phyloP scores from a whole-genome alignment of 805 yeast genomes.

The Barnettozyma populi region DNA sequence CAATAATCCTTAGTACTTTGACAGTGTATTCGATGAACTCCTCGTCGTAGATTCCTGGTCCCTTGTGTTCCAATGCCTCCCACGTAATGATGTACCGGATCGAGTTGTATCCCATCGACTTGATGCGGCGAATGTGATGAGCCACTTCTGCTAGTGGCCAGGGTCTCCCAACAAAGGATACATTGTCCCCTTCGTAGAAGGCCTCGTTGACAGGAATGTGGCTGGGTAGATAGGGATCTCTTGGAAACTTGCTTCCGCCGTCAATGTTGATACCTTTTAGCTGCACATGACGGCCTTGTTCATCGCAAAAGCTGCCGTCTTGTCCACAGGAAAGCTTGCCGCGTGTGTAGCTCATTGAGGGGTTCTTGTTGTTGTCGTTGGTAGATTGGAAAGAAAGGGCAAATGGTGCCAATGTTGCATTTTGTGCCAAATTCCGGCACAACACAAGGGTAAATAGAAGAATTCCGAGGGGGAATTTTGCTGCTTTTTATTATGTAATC shows the following conservation, averaged over 20 bases:
- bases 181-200: conserved; percentile 66
- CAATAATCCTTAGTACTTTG: conserved; percentile 51
- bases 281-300: conserved; percentile 51
- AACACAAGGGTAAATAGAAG: too few relatives aligned
- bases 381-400: not conserved
- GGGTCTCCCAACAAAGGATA: conserved; percentile 81
- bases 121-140: conserved; percentile 62
- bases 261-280: conserved; percentile 82
- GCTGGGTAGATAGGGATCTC: conserved; percentile 41
- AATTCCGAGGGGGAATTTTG: too few relatives aligned
- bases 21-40: conserved; percentile 69
- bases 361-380: not conserved
- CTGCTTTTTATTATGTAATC: too few relatives aligned
- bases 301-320: conserved; percentile 54
- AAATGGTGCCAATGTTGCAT: not conserved
- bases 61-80: conserved; percentile 89
- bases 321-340: conserved; percentile 32
- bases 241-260: conserved; percentile 67
- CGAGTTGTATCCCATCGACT: conserved; percentile 76
- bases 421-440: too few relatives aligned
- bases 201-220: conserved; percentile 29
- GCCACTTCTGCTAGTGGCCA: conserved; percentile 71
- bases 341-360: not conserved
- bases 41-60: conserved; percentile 79
- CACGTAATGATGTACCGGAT: conserved; percentile 76